Base-by-base conservation (phyloP, 1,284 basidiomycete species). In the Fistulinella cinereoalba region DNA sequence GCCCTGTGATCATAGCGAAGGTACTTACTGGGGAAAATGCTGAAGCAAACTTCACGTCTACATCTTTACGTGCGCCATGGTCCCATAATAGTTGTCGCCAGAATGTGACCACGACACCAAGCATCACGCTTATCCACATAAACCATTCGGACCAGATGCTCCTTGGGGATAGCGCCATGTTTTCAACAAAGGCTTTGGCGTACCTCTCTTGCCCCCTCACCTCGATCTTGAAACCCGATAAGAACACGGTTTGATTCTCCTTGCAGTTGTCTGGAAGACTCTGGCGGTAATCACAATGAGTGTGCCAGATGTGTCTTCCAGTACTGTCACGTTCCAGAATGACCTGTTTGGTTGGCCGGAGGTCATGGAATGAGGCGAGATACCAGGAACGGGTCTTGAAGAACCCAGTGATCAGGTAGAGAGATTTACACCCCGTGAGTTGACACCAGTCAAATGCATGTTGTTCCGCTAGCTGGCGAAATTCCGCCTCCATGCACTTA, bases 371-470 rank as follows among this genome's bases (percentile, higher is more conserved):
- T 5, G 48, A 50, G 1, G 41, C 48, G 4, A 34, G 18, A 34
- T 19, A 16, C 32, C 32, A 34, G 4, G 32, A 34, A 34, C 1
- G 15, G 11, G 32, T 29, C 28, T 36, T 38, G 7, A 39, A 25
- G n/a, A 46, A 41, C 9, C 50, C 50, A 4, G 50, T 52, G 22
- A 51, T 25, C 4, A 51, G 5, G 18, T 51, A 39, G 15, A 51
- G 31, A 2, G 50, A 52, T 3, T 22, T 34, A 18, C 1, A 32
- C 22, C 28, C 6, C 11, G 25, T 16, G 19, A 13, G 40, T 42
- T 18, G 4, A 53, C 21, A 34, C 50, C 44, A 53, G 6, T 36
- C 32, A 0, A 32, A 19, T 0, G 40, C 50, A 21, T 51, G 27
- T 6, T 38, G 19, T 18, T 19, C 31, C 3, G 36, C 40, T 27